Evolutionary conservation across 352 stramenopile species (phyloP), one percentile per base, ranked within the genome.

Genomic region (Phytophthora chlamydospora): DNA sequence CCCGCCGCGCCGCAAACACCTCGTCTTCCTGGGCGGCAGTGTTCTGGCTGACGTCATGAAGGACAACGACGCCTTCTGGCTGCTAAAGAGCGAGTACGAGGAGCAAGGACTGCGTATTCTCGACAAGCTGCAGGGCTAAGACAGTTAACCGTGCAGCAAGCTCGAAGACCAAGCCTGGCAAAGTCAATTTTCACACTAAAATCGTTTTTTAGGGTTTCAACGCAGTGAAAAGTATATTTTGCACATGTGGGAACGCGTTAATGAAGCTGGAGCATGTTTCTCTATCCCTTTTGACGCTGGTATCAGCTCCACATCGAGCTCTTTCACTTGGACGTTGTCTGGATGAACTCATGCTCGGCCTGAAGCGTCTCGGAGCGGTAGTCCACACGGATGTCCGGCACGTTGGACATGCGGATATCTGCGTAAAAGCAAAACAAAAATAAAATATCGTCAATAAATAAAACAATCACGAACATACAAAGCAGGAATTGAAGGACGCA

Each of bases 41-140:
- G 90, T 98, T 47, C 78, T 98, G 16, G 96, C 86, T 19, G 93
- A 98, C 57, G 83, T 98, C 45, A 98, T 98, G 90, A 97, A 96
- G 72, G 88, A 97, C 76, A 92, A 93, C 36, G 75, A 95, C 62
- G 87, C 97, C 47, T 97, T 98, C 68, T 99, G 96, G 96, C 93
- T 98, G 59, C 89, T 91, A 11, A 97, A 97, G 75, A 81, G 81
- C 48, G 93, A 98, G 58, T 98, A 97, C 75, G 87, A 98, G 41
- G 96, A 98, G 73, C 81, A 97, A 38, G 95, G 95, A n/a, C 67
- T 94, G 56, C 80, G 83, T 47, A 85, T 83, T 66, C 82, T 95
- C 40, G 71, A 89, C 74, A 93, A 93, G 74, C 71, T 93, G 60
- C 88, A 93, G 70, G 53, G 61, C n/a, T 68, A 66, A 64, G 44